phyloP scores from a whole-genome alignment of 805 yeast genomes.

The Candida quercuum region DNA sequence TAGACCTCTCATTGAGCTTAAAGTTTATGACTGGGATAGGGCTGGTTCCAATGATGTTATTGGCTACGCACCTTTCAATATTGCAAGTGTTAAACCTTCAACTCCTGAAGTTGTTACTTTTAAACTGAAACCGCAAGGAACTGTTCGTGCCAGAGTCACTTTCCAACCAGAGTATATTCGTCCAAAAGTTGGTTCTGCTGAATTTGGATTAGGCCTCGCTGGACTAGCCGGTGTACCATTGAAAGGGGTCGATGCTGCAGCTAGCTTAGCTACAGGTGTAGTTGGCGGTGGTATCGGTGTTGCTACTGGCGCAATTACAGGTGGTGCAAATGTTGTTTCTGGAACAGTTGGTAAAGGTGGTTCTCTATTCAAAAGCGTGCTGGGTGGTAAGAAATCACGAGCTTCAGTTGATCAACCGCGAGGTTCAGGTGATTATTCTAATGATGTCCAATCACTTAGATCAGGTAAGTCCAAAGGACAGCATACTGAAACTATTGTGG shows the following conservation, averaged over 20 bases:
- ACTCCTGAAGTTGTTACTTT: slow-evolving; percentile 41
- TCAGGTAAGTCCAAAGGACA: slow-evolving; percentile 22
- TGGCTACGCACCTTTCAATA: slow-evolving; percentile 48
- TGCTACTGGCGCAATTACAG: slow-evolving; percentile 22
- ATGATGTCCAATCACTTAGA: slow-evolving; percentile 33
- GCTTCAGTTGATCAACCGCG: slow-evolving; percentile 11
- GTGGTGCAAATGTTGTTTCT: not conserved
- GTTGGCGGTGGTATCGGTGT: slow-evolving; percentile 37
- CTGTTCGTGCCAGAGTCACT: slow-evolving; percentile 43
- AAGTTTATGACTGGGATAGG: slow-evolving; percentile 73
- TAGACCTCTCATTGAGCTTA: slow-evolving; percentile 41
- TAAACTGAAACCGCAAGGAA: slow-evolving; percentile 60
- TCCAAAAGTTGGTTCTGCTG: slow-evolving; percentile 45
- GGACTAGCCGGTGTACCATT: slow-evolving; percentile 41
- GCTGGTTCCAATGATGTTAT: slow-evolving; percentile 62
- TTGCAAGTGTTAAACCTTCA: slow-evolving; percentile 42
- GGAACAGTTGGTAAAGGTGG: slow-evolving; percentile 42
- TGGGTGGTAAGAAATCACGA: slow-evolving; percentile 25
- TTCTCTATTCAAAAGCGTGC: slow-evolving; percentile 29
- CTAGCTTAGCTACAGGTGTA: slow-evolving; percentile 35
- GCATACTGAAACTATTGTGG: slow-evolving; percentile 1
- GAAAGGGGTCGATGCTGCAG: slow-evolving; percentile 39
- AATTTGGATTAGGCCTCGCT: slow-evolving; percentile 36
- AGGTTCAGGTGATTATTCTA: slow-evolving; percentile 13
- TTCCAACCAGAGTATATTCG: slow-evolving; percentile 64